Evolutionary conservation across 1,139 yeast genomes (phyloP).

Genomic region (Debaryomyces singareniensis): DNA sequence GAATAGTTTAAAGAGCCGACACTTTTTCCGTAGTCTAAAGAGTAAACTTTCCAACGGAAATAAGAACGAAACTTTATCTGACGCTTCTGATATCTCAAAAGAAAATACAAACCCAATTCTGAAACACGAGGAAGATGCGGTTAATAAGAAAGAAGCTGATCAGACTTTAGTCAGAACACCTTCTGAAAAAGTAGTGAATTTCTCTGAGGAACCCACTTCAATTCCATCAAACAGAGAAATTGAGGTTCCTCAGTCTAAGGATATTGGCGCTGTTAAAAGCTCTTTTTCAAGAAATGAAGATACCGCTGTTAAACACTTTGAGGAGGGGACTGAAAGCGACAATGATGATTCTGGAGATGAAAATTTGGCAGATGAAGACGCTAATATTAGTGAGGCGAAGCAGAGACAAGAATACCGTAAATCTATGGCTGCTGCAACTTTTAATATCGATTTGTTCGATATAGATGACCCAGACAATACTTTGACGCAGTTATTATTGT

Average conservation of each 20-base stretch:
- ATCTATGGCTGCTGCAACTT: conserved; percentile 50
- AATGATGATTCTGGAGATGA: conserved; percentile 6
- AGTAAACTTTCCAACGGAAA: not conserved
- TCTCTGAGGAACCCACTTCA: no score
- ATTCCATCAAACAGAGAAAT: no score
- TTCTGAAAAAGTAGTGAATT: no score
- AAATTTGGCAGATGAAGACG: conserved; percentile 1
- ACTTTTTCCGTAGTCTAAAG: not conserved
- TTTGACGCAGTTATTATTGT: conserved; percentile 72
- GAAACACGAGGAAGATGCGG: no score
- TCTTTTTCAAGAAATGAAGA: conserved; percentile 1
- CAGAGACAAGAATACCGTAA: conserved; percentile 44
- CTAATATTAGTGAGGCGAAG: conserved; percentile 22
- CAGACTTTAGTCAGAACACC: no score
- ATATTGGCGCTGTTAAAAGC: no score
- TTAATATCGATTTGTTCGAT: conserved; percentile 70
- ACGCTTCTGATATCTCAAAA: no score
- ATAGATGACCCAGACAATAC: conserved; percentile 84
- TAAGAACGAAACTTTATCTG: not conserved
- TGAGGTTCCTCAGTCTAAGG: not conserved
- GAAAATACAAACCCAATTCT: no score
- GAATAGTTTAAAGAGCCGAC: not conserved
- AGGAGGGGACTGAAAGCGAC: conserved; percentile 8
- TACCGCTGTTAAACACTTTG: conserved; percentile 2
- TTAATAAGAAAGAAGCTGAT: no score